Percentiles rank a stretch among this genome's conserved stretches.
phyloP scores from a whole-genome alignment of 108 stramenopile genomes.

The Poteriospumella lacustris region DNA sequence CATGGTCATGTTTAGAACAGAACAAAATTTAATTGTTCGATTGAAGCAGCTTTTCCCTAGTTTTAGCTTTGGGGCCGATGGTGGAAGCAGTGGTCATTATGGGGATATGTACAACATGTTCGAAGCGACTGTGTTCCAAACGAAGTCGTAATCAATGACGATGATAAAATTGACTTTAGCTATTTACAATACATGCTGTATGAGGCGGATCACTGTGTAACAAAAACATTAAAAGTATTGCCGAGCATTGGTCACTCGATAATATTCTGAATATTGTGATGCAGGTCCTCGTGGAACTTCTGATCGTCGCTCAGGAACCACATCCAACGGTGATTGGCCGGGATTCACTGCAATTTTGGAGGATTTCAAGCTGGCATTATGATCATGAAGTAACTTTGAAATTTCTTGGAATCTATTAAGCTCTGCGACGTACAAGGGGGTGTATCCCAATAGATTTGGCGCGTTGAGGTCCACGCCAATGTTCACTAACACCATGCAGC shows the following conservation, averaged over 20 bases:
- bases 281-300: no score
- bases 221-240: no score
- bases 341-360: no score
- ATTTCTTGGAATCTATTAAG: not conserved
- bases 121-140: constrained; percentile 8
- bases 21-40: not conserved
- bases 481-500: not conserved
- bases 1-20: not conserved
- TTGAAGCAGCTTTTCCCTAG: not conserved
- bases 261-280: no score
- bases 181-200: not conserved
- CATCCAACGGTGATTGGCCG: no score
- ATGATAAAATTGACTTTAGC: not conserved
- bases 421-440: not conserved
- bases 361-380: not conserved
- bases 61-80: not conserved
- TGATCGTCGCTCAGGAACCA: no score
- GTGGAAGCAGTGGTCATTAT: not conserved
- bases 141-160: not conserved
- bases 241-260: no score
- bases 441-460: not conserved
- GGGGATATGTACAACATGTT: constrained; percentile 3
- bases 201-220: not conserved
- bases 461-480: not conserved
- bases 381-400: not conserved